phyloP scores from a whole-genome alignment of 2,329 filamentous ascomycete genomes.

The Myrmaecium sp. region DNA sequence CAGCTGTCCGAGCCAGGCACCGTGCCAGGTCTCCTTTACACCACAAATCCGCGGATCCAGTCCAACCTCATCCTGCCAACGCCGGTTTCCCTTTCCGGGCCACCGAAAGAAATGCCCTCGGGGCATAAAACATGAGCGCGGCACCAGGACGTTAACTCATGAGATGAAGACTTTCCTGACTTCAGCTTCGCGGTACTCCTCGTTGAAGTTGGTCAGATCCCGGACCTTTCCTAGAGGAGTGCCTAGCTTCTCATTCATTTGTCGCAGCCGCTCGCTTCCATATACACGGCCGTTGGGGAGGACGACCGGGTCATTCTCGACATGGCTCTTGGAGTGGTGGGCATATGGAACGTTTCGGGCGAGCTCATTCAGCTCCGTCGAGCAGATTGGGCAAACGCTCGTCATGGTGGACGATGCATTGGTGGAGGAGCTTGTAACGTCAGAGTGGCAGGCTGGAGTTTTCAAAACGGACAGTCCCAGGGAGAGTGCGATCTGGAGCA shows the following conservation, averaged over 20 bases:
- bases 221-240: slow-evolving; percentile 49
- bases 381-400: slow-evolving; percentile 87
- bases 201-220: slow-evolving; percentile 52
- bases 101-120: too few relatives aligned
- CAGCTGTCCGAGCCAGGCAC: too few relatives aligned
- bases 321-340: slow-evolving; percentile 83
- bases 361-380: slow-evolving; percentile 82
- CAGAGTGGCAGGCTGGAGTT: slow-evolving; percentile 78
- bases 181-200: slow-evolving; percentile 42
- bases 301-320: slow-evolving; percentile 73
- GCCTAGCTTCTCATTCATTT: slow-evolving; percentile 66
- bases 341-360: slow-evolving; percentile 83
- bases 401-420: slow-evolving; percentile 42
- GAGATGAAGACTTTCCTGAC: slow-evolving; percentile 87
- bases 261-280: slow-evolving; percentile 53
- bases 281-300: slow-evolving; percentile 81
- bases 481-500: slow-evolving; percentile 79
- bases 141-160: slow-evolving; percentile 19
- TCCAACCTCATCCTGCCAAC: too few relatives aligned
- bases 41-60: too few relatives aligned
- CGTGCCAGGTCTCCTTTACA: too few relatives aligned
- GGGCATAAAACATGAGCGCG: too few relatives aligned
- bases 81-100: too few relatives aligned
- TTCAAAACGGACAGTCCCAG: slow-evolving; percentile 90
- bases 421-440: slow-evolving; percentile 37